Evolutionary conservation across 371 early-diverging fungal genomes (phyloP).

Genomic region (Rhizopus stolonifer): DNA sequence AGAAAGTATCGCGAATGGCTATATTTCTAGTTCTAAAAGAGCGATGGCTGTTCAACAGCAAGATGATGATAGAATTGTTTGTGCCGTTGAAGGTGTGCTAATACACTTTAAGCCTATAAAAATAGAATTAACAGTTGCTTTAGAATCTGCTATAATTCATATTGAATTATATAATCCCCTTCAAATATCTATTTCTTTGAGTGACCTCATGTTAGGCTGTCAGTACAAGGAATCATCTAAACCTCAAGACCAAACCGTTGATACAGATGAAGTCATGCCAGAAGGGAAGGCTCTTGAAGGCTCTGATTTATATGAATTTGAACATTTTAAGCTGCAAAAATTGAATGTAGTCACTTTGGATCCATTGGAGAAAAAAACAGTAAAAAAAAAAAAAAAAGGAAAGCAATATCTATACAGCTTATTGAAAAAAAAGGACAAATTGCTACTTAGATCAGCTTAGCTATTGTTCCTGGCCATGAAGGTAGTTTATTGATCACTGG

Average conservation of each 20-base stretch:
- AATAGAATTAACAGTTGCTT: no score
- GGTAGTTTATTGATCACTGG: slow-evolving; percentile 77
- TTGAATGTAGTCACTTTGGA: slow-evolving; percentile 50
- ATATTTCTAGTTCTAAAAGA: slow-evolving; percentile 38
- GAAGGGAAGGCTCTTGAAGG: slow-evolving; percentile 22
- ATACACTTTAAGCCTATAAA: no score
- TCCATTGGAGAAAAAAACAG: slow-evolving; percentile 51
- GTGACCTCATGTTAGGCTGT: slow-evolving; percentile 65
- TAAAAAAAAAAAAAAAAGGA: slow-evolving; percentile 13
- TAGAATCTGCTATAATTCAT: slow-evolving; percentile 70
- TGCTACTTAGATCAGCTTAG: slow-evolving; percentile 63
- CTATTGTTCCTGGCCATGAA: slow-evolving; percentile 70
- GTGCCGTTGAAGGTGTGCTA: slow-evolving; percentile 81
- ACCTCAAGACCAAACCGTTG: slow-evolving; percentile 3
- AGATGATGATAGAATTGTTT: slow-evolving; percentile 54
- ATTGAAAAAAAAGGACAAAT: background rate
- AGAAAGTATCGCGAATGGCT: slow-evolving; percentile 42
- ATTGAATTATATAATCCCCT: slow-evolving; percentile 67
- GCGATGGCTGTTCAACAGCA: slow-evolving; percentile 46
- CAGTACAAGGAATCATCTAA: slow-evolving; percentile 48
- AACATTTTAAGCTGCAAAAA: slow-evolving; percentile 56
- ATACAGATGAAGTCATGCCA: slow-evolving; percentile 22
- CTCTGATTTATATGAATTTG: slow-evolving; percentile 33
- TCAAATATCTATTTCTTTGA: slow-evolving; percentile 57
- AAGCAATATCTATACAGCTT: background rate